These are phyloP conservation scores for Melampsora larici-populina DNA, from an alignment of 1,284 basidiomycete genomes.

Conservation along the genomic window DNA sequence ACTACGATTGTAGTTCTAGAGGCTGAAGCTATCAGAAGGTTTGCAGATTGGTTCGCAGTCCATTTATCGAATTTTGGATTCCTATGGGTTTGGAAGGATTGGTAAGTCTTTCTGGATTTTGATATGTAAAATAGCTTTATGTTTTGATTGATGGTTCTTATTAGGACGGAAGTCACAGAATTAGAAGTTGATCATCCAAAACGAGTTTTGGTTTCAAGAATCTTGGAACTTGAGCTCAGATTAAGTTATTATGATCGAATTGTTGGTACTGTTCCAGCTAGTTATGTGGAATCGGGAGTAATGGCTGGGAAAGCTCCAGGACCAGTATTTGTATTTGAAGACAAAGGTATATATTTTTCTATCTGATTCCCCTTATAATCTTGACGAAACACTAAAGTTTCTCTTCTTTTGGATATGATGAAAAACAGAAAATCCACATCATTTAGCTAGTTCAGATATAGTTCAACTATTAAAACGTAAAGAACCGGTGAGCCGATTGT, in stretches of 20 bases:
- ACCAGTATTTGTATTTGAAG: slow-evolving; percentile 78
- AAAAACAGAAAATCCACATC: slow-evolving; percentile 65
- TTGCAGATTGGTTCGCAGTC: slow-evolving; percentile 90
- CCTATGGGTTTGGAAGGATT: slow-evolving; percentile 99
- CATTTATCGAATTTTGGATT: slow-evolving; percentile 98
- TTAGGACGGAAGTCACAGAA: slow-evolving; percentile 46
- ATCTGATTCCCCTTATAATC: slow-evolving; percentile 17
- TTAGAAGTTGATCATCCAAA: slow-evolving; percentile 73
- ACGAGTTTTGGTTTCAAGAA: slow-evolving; percentile 78
- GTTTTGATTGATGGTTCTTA: slow-evolving; percentile 11
- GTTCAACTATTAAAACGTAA: slow-evolving; percentile 74
- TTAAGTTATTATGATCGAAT: slow-evolving; percentile 92
- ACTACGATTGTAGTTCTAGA: slow-evolving; percentile 60
- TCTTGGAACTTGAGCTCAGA: slow-evolving; percentile 84
- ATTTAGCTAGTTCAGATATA: slow-evolving; percentile 74
- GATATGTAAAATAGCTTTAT: neutral
- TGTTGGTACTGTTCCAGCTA: slow-evolving; percentile 77
- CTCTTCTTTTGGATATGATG: neutral
- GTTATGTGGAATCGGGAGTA: slow-evolving; percentile 67
- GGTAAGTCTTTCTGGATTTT: slow-evolving; percentile 61
- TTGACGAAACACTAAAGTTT: neutral
- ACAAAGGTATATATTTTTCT: slow-evolving; percentile 61
- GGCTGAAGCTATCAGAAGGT: slow-evolving; percentile 72
- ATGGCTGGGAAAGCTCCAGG: slow-evolving; percentile 73
- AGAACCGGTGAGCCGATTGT: slow-evolving; percentile 68